phyloP scores from a whole-genome alignment of 1,284 basidiomycete species.

The Ustilago esculenta region DNA sequence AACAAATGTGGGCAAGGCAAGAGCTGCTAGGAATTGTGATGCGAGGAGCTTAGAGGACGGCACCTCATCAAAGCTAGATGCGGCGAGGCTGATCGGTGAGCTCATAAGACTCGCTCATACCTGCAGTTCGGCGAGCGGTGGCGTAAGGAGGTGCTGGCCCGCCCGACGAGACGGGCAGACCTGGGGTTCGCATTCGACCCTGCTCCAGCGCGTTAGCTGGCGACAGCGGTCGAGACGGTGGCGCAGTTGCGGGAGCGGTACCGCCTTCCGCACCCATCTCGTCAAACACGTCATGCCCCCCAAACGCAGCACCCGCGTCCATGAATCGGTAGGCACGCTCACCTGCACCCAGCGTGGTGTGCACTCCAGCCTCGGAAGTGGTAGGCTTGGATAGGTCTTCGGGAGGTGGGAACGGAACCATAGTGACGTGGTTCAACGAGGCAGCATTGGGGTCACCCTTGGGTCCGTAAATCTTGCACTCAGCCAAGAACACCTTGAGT shows the following conservation, averaged over 20 bases:
- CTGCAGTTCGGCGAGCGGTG: slow-evolving; percentile 14
- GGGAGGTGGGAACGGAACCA: slow-evolving; percentile 40
- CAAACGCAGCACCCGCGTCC: slow-evolving; percentile 37
- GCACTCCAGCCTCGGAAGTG: slow-evolving; percentile 26
- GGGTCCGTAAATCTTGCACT: slow-evolving; percentile 80
- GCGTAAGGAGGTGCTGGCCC: slow-evolving; percentile 33
- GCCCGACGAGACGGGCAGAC: slow-evolving; percentile 27
- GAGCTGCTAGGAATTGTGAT: too few relatives aligned
- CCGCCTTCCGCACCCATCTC: slow-evolving; percentile 11
- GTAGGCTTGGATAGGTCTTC: slow-evolving; percentile 19
- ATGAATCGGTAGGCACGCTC: slow-evolving; percentile 43
- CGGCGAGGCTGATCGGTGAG: slow-evolving; percentile 32
- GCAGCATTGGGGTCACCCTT: slow-evolving; percentile 69
- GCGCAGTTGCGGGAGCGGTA: slow-evolving; percentile 35
- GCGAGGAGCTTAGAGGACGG: too few relatives aligned
- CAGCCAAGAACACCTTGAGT: slow-evolving; percentile 77
- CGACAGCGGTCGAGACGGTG: slow-evolving; percentile 38
- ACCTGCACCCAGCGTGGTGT: slow-evolving; percentile 31
- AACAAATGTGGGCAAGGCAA: too few relatives aligned
- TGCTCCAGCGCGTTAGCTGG: slow-evolving; percentile 48
- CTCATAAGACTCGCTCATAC: slow-evolving; percentile 37
- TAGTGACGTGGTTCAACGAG: slow-evolving; percentile 26
- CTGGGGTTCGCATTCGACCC: slow-evolving; percentile 30
- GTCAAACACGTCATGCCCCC: slow-evolving; percentile 41
- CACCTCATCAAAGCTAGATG: too few relatives aligned